Percentiles rank a stretch among this genome's conserved stretches.
These are phyloP conservation scores for Penicillium salamii DNA, from an alignment of 495 filamentous ascomycete genomes.

Conservation along the genomic window DNA sequence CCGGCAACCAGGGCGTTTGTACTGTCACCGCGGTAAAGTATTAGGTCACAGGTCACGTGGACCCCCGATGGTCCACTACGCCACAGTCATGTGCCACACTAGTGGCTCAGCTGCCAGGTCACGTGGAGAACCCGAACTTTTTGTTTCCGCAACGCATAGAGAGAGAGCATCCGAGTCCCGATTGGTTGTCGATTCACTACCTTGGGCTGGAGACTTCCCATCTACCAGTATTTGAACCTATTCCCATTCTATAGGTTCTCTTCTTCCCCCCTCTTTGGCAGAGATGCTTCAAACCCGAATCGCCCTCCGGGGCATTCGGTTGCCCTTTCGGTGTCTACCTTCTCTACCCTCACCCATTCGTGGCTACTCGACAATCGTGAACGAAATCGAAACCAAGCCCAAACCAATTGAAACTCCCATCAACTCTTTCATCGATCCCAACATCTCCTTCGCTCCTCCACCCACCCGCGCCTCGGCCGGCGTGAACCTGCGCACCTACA, in stretches of 20 bases:
- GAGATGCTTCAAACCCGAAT: constrained; percentile 66
- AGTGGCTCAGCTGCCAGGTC: not conserved
- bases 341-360: constrained; percentile 36
- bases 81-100: too few relatives aligned
- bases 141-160: constrained; percentile 9
- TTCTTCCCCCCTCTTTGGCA: constrained; percentile 1
- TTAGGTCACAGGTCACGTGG: not conserved
- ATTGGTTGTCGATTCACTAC: constrained; percentile 1
- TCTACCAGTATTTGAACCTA: not conserved
- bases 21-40: not conserved
- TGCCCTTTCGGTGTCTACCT: constrained; percentile 46
- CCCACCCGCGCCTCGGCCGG: constrained; percentile 40
- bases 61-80: not conserved
- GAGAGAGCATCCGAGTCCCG: constrained; percentile 5
- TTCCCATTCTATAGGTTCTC: not conserved
- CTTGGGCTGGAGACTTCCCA: too few relatives aligned
- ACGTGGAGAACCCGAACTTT: constrained; percentile 23
- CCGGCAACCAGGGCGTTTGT: constrained; percentile 11
- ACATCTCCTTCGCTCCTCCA: constrained; percentile 43
- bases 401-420: constrained; percentile 15
- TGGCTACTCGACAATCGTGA: constrained; percentile 53
- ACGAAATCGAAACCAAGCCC: constrained; percentile 35
- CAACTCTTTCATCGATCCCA: constrained; percentile 29
- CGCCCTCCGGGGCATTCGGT: constrained; percentile 48
- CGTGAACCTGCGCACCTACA: constrained; percentile 72